phyloP scores from a whole-genome alignment of 306 rosid genomes.

The Urtica urens region DNA sequence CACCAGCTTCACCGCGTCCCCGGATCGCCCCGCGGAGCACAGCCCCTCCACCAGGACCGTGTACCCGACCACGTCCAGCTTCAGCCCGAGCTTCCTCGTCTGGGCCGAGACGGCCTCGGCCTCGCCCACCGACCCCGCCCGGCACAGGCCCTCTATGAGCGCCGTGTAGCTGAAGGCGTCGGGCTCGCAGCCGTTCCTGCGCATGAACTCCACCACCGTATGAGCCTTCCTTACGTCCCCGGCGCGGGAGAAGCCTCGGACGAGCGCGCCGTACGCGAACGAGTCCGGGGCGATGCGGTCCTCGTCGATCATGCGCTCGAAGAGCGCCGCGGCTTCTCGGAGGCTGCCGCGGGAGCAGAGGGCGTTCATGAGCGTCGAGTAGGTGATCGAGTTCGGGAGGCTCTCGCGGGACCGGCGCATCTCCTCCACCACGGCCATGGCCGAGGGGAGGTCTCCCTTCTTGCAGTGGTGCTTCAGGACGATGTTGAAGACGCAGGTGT shows the following conservation, averaged over 20 bases:
- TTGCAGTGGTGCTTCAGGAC: slow-evolving; percentile 80
- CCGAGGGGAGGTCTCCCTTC: slow-evolving; percentile 59
- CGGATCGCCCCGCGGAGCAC: slow-evolving; percentile 40
- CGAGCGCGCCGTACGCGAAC: slow-evolving; percentile 58
- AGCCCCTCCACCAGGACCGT: slow-evolving; percentile 58
- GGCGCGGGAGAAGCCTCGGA: slow-evolving; percentile 57
- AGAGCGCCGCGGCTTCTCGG: slow-evolving; percentile 65
- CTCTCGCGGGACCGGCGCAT: slow-evolving; percentile 51
- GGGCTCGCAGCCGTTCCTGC: slow-evolving; percentile 65
- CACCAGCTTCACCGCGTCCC: slow-evolving; percentile 54
- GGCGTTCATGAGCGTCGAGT: slow-evolving; percentile 72
- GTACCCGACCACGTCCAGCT: slow-evolving; percentile 54
- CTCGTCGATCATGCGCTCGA: slow-evolving; percentile 68
- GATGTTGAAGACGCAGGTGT: slow-evolving; percentile 67
- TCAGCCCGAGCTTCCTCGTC: slow-evolving; percentile 49
- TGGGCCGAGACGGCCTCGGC: slow-evolving; percentile 46
- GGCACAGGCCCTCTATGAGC: slow-evolving; percentile 55
- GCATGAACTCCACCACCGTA: slow-evolving; percentile 60
- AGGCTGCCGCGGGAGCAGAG: slow-evolving; percentile 60
- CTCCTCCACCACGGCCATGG: slow-evolving; percentile 62
- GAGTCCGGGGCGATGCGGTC: slow-evolving; percentile 59
- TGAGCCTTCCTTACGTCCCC: slow-evolving; percentile 58
- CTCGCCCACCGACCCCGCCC: slow-evolving; percentile 40
- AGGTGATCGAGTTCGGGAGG: slow-evolving; percentile 62
- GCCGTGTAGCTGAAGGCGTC: slow-evolving; percentile 59